Conservation (phyloP, 306 rosid species). For the Prinsepia uniflora region DNA sequence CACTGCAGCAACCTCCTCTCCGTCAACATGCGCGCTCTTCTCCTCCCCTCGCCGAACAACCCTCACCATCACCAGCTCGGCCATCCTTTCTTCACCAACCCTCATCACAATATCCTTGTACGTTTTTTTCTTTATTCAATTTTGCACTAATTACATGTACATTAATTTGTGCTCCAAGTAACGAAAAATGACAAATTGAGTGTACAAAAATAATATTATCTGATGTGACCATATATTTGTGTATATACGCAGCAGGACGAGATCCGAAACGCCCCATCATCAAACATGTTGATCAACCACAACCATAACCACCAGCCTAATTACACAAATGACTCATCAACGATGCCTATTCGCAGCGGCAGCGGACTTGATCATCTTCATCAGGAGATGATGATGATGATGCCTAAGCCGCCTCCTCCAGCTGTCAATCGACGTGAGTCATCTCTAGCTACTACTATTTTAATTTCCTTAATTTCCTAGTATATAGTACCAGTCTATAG, state of each 20-base stretch:
- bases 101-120: slow-evolving; percentile 74
- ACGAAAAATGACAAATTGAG: background rate
- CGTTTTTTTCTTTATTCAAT: background rate
- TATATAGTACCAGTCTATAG: background rate
- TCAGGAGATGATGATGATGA: slow-evolving; percentile 25
- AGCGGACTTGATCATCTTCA: slow-evolving; percentile 22
- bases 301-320: slow-evolving; percentile 60
- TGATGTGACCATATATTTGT: background rate
- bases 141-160: background rate
- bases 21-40: slow-evolving; percentile 69
- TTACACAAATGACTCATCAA: slow-evolving; percentile 31
- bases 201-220: background rate
- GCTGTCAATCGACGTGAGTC: slow-evolving; percentile 68
- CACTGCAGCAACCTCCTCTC: slow-evolving; percentile 94
- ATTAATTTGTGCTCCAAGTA: background rate
- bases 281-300: slow-evolving; percentile 46
- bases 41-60: slow-evolving; percentile 45
- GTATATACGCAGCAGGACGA: slow-evolving; percentile 65
- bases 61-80: slow-evolving; percentile 43
- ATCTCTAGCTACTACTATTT: background rate
- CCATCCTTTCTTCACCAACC: slow-evolving; percentile 44
- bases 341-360: slow-evolving; percentile 50
- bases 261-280: slow-evolving; percentile 58
- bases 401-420: slow-evolving; percentile 72
- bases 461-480: background rate